Evolutionary conservation across 768 basidiomycete genomes (phyloP), one percentile per base, ranked within the genome.

Genomic region (Gyrodon lividus): DNA sequence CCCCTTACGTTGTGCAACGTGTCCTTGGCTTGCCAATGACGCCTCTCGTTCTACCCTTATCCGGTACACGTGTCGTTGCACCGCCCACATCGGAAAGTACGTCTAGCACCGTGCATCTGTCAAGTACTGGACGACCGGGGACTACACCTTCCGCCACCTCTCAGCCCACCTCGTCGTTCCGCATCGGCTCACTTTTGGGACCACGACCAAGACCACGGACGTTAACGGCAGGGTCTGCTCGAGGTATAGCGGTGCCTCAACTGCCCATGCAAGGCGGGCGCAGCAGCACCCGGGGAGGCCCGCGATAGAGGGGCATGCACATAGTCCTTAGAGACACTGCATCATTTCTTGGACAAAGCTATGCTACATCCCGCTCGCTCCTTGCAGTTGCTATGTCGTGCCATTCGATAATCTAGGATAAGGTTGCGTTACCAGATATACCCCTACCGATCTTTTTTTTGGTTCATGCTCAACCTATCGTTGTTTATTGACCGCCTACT

Each of bases 191-290:
- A 5, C 56, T 69, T 19, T 34, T 70, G 47, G 69, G 67, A 6
- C 67, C 56, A 20, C 43, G 56, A 38, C 56, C 67, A 12, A 62
- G 67, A 50, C 67, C 67, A 9, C 59, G 60, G 13, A 58, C 64
- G 6, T 58, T 54, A 19, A 58, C 52, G 0, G 47, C 48, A 16
- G 69, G 54, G 13, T 59, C 67, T 4, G 12, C 55, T 14, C 58
- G 65, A 8, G 54, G 54, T 31, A 26, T 57, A 2, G 53, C 60
- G 31, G 44, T 48, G 10, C 67, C 55, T 44, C 69, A 67, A 14
- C 43, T 69, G 49, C 69, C 67, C 3, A 59, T 69, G 59, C 67
- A 70, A 19, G 67, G 69, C 9, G 58, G 69, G 19, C 63, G 69
- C n/a, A 35, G 53, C 3, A 50, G 13, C 33, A 40, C 52, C n/a